Evolutionary conservation across 177 flowering plant genomes (phyloP).

Genomic region (Vitis hybrid): DNA sequence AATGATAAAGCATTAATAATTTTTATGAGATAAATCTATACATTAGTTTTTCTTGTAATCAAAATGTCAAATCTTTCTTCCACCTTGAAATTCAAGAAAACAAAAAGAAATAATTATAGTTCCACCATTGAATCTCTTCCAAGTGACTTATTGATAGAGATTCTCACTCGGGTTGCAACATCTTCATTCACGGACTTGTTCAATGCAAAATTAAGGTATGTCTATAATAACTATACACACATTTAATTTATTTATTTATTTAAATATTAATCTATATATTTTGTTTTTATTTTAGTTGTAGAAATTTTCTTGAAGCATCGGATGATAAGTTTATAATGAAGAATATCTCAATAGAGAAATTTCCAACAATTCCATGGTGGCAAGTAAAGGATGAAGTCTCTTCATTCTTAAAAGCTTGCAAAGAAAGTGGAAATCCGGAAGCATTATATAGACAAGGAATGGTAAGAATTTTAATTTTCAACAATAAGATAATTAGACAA

Average conservation of each 20-base stretch:
- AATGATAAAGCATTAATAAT: too few relatives aligned
- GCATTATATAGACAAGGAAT: conserved; percentile 3
- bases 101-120: too few relatives aligned
- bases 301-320: not conserved
- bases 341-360: not conserved
- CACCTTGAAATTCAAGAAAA: too few relatives aligned
- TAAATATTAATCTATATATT: too few relatives aligned
- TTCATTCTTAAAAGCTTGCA: not conserved
- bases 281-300: conserved; percentile 1
- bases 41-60: too few relatives aligned
- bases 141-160: not conserved
- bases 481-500: too few relatives aligned
- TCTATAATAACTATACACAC: too few relatives aligned
- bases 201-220: not conserved
- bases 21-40: too few relatives aligned
- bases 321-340: not conserved
- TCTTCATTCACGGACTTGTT: not conserved
- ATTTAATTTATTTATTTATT: too few relatives aligned
- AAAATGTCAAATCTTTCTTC: too few relatives aligned
- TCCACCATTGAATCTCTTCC: too few relatives aligned
- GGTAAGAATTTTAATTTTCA: not conserved
- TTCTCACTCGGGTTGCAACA: conserved; percentile 7
- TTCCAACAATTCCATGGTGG: not conserved
- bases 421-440: conserved; percentile 2
- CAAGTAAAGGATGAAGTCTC: not conserved